Percentiles rank a stretch among this genome's conserved stretches.
Evolutionary conservation across 306 rosid genomes (phyloP).

Genomic region (Corylus americana): DNA sequence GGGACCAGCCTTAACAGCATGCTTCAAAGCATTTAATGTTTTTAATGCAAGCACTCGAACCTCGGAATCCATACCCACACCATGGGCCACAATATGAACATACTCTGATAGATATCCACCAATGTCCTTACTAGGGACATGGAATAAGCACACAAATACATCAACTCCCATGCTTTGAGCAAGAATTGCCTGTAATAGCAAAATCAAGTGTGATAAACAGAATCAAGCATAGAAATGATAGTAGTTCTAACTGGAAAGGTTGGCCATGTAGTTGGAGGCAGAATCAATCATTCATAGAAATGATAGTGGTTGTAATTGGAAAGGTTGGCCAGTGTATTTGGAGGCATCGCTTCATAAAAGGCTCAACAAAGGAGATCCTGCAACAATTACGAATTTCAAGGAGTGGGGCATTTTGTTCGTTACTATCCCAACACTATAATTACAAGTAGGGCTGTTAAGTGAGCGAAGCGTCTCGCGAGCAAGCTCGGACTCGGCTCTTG

Average conservation of each 20-base stretch:
- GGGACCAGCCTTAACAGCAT: constrained; percentile 91
- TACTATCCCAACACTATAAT: constrained; percentile 1
- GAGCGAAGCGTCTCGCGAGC: too few relatives aligned
- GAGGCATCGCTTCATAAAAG: background rate
- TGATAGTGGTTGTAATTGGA: background rate
- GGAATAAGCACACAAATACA: constrained; percentile 83
- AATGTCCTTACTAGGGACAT: constrained; percentile 96
- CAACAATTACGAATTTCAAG: background rate
- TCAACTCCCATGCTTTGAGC: constrained; percentile 93
- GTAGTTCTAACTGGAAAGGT: background rate
- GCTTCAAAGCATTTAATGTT: constrained; percentile 83
- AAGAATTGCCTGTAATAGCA: constrained; percentile 60
- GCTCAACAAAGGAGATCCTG: background rate
- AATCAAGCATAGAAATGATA: constrained; percentile 18
- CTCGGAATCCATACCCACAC: constrained; percentile 60
- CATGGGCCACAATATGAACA: too few relatives aligned
- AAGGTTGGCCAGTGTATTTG: background rate
- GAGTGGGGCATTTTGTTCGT: background rate
- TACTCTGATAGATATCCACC: constrained; percentile 85
- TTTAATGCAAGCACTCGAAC: constrained; percentile 72
- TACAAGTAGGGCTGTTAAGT: too few relatives aligned
- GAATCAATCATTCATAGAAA: constrained; percentile 12
- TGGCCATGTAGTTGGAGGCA: background rate
- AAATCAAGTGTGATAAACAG: constrained; percentile 22
- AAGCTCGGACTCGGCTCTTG: too few relatives aligned